These are phyloP conservation scores for Aspergillus hortae DNA, from an alignment of 2,329 filamentous ascomycete genomes.

Conservation along the genomic window DNA sequence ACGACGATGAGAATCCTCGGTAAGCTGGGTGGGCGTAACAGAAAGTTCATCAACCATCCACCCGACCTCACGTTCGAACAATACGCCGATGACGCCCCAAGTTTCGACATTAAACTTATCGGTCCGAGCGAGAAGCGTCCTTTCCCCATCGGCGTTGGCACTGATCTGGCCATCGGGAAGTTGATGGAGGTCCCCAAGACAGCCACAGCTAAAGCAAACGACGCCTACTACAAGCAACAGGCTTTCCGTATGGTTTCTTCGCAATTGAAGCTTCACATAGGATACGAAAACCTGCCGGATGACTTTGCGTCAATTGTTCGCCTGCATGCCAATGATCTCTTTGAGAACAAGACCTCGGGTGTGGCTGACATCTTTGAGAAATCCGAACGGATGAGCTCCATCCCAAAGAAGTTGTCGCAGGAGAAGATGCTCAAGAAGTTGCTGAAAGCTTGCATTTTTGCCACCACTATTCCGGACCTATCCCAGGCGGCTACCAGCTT, in stretches of 20 bases:
- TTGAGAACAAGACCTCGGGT: conserved; percentile 68
- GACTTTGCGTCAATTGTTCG: conserved; percentile 81
- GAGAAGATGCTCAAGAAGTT: conserved; percentile 80
- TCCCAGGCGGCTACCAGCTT: conserved; percentile 72
- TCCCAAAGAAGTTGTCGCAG: conserved; percentile 80
- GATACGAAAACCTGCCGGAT: conserved; percentile 81
- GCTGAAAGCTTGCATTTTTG: conserved; percentile 83
- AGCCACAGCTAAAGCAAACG: conserved; percentile 57
- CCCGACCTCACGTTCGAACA: conserved; percentile 78
- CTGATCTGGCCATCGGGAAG: conserved; percentile 85
- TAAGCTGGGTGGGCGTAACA: conserved; percentile 90
- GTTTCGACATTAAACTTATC: conserved; percentile 83
- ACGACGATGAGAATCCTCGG: conserved; percentile 97
- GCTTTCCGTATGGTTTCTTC: conserved; percentile 82
- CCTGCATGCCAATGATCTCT: conserved; percentile 82
- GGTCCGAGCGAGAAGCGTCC: conserved; percentile 85
- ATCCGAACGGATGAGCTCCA: conserved; percentile 76
- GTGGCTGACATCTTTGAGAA: conserved; percentile 65
- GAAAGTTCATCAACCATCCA: conserved; percentile 90
- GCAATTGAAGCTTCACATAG: conserved; percentile 86
- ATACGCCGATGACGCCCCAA: conserved; percentile 82
- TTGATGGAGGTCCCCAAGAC: conserved; percentile 74
- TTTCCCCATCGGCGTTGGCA: conserved; percentile 80
- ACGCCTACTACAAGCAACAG: conserved; percentile 88
- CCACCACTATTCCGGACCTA: conserved; percentile 76